Percentiles rank a stretch among this genome's conserved stretches.
phyloP scores from a whole-genome alignment of 768 basidiomycete genomes.

The Pleurotus citrinopileatus region DNA sequence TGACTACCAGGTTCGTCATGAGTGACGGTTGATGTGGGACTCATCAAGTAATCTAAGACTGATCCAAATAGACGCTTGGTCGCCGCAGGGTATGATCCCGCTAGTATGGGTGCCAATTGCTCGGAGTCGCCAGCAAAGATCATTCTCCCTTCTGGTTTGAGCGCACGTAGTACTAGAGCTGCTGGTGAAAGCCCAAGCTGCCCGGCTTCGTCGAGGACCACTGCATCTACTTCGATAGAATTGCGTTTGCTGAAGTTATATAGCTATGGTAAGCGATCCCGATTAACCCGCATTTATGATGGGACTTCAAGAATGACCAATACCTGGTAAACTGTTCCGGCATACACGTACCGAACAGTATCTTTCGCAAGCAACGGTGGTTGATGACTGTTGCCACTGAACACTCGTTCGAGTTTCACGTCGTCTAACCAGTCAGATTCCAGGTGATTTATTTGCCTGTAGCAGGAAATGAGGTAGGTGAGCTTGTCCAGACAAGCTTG shows the following conservation, averaged over 20 bases:
- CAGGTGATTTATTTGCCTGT: conserved; percentile 32
- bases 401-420: conserved; percentile 38
- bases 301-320: conserved; percentile 8
- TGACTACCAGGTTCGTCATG: conserved; percentile 9
- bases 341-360: conserved; percentile 33
- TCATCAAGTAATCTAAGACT: conserved; percentile 45
- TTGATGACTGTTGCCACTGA: conserved; percentile 37
- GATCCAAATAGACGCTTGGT: conserved; percentile 44
- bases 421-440: conserved; percentile 41
- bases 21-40: conserved; percentile 9
- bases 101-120: conserved; percentile 48
- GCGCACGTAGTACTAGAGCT: conserved; percentile 41
- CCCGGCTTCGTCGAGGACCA: conserved; percentile 50
- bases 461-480: conserved; percentile 30
- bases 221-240: conserved; percentile 37
- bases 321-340: conserved; percentile 49
- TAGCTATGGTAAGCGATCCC: conserved; percentile 26
- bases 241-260: conserved; percentile 44
- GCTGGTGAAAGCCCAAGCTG: conserved; percentile 46
- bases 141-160: conserved; percentile 34
- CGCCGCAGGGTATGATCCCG: conserved; percentile 41
- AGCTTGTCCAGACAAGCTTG: conserved; percentile 45
- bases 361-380: conserved; percentile 26
- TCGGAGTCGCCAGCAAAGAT: conserved; percentile 52
- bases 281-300: background rate